Evolutionary conservation across 176 grass and related monocot genomes (phyloP), one percentile per base, ranked within the genome.

Genomic region (Lolium perenne): DNA sequence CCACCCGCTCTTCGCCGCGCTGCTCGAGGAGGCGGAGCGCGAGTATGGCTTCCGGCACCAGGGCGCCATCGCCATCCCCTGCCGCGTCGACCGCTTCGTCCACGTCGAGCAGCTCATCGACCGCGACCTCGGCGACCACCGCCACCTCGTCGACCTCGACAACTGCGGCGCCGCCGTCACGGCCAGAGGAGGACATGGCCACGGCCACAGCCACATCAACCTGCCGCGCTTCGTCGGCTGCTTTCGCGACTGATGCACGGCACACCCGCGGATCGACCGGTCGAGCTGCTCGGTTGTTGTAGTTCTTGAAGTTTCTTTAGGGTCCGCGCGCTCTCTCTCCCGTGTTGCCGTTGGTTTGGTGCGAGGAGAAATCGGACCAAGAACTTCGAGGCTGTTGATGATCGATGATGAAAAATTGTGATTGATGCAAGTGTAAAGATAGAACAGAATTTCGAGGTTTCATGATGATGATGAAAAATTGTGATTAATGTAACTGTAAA

Each of bases 21-120:
- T 99, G 63, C 84, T 99, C 25, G 85, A 94, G 1, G 90, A 87
- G 86, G 97, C 97, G 17, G 90, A 94, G 79, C 87, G 87, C 63
- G 97, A 93, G 89, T 99, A 91, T 76, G 97, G 94, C 1, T 98
- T 94, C 88, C 35, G 80, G 10, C 97, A 94, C 49, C 82, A 71
- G 80, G 97, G 97, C 23, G 86, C 92, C 70, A 88, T 99, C 82
- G 84, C 85, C 83, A 99, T 99, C 74, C 97, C 97, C 22, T 99
- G 97, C 86, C 66, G 70, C 45, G 84, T 94, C 81, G 94, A 96
- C 78, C 88, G 86, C 40, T 99, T 99, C 86, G 89, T 85, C 75
- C 92, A 91, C 11, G 88, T 95, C 20, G 88, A 94, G 45, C 64
- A 22, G 22, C 58, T 88, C 84, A 96, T 98, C 86, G 84, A 70